Evolutionary conservation across 345 rosid genomes (phyloP).

Genomic region (Bruguiera parviflora): DNA sequence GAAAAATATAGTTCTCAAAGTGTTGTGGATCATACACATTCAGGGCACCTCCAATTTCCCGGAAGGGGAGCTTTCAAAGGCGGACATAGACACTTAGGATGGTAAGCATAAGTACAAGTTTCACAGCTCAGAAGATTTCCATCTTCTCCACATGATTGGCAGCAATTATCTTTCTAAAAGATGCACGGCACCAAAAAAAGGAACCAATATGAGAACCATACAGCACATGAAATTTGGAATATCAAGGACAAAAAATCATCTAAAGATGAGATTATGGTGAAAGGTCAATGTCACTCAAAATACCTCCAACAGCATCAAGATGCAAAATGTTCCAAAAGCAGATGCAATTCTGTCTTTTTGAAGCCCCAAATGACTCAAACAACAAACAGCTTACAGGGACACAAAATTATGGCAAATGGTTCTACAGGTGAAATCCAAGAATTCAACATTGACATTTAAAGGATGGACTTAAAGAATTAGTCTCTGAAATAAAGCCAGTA

Average conservation of each 20-base stretch:
- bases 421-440: too few species aligned
- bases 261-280: not conserved
- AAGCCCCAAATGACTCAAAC: not conserved
- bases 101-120: slow-evolving; percentile 84
- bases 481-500: too few species aligned
- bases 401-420: not conserved
- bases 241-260: slow-evolving; percentile 1
- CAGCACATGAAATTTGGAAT: not conserved
- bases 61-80: slow-evolving; percentile 70
- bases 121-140: slow-evolving; percentile 74
- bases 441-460: too few species aligned
- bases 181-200: slow-evolving; percentile 6
- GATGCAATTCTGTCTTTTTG: not conserved
- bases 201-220: slow-evolving; percentile 5
- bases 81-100: slow-evolving; percentile 78
- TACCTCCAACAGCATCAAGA: not conserved
- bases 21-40: slow-evolving; percentile 54
- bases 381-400: not conserved
- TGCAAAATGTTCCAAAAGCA: not conserved
- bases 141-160: slow-evolving; percentile 88
- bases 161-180: slow-evolving; percentile 57
- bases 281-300: not conserved
- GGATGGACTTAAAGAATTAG: too few species aligned
- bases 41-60: slow-evolving; percentile 94
- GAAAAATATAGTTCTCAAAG: slow-evolving; percentile 2